These are phyloP conservation scores for Anaeromyces robustus DNA, from an alignment of 192 early-diverging fungal genomes.

Conservation along the genomic window DNA sequence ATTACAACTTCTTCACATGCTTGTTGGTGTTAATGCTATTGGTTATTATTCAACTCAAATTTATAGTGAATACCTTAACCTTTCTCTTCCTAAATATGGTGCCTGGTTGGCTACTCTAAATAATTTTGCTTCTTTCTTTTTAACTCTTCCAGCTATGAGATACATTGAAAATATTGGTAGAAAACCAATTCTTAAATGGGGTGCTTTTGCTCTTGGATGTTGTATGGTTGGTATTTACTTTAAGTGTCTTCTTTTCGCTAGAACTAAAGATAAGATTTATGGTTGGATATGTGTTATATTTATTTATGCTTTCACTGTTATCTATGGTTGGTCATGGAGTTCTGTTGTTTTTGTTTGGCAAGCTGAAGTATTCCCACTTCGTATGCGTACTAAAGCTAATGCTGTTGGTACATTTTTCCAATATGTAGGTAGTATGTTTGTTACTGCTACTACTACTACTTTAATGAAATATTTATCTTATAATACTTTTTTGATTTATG, in stretches of 20 bases:
- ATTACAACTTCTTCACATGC: neutral
- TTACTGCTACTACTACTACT: neutral
- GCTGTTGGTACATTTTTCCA: neutral
- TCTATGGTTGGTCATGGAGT: neutral
- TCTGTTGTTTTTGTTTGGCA: neutral
- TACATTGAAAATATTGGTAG: neutral
- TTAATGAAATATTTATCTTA: neutral
- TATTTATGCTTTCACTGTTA: neutral
- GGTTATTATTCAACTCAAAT: neutral
- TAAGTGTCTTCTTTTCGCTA: neutral
- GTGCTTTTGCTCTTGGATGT: neutral
- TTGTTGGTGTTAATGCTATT: neutral
- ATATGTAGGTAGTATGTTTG: neutral
- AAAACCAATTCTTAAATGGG: neutral
- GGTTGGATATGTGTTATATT: neutral
- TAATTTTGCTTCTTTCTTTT: neutral
- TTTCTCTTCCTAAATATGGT: neutral
- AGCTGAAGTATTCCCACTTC: neutral
- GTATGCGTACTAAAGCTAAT: neutral
- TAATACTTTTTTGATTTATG: neutral
- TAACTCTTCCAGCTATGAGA: neutral
- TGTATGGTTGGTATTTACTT: neutral
- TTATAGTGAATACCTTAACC: neutral
- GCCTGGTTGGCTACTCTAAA: neutral
- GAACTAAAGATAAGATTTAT: neutral